Conservation (phyloP, 805 yeast species). For the Pichia rugopelliculosa region DNA sequence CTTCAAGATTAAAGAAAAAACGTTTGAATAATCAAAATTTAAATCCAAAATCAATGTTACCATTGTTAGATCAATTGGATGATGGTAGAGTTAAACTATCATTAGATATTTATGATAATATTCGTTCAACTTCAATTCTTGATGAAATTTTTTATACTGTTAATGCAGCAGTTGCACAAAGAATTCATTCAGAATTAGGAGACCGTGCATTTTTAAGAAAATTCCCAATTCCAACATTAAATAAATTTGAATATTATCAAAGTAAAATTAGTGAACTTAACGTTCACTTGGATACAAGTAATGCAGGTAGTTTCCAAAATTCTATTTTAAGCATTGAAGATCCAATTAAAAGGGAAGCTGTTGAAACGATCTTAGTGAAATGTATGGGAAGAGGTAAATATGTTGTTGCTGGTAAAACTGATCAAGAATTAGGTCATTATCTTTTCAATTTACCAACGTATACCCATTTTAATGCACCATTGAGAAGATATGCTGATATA, state of each 20-base stretch:
- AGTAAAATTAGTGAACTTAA: constrained; percentile 63
- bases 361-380: constrained; percentile 74
- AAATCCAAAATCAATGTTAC: constrained; percentile 45
- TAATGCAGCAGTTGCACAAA: constrained; percentile 80
- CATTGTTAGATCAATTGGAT: constrained; percentile 72
- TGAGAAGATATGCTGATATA: constrained; percentile 85
- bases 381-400: constrained; percentile 82
- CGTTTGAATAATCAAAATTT: constrained; percentile 46
- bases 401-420: constrained; percentile 80
- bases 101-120: constrained; percentile 63
- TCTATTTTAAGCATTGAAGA: constrained; percentile 63
- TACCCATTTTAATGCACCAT: constrained; percentile 90
- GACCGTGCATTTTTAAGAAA: constrained; percentile 79
- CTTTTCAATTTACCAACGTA: constrained; percentile 76
- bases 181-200: constrained; percentile 66
- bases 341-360: constrained; percentile 55
- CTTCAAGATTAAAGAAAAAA: constrained; percentile 63
- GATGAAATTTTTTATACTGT: constrained; percentile 76
- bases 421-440: constrained; percentile 75
- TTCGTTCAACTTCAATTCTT: constrained; percentile 48
- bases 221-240: constrained; percentile 76
- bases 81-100: constrained; percentile 73
- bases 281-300: constrained; percentile 62
- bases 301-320: constrained; percentile 61
- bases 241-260: constrained; percentile 72